These are phyloP conservation scores for Helicostylum pulchrum DNA, from an alignment of 192 early-diverging fungal genomes.

Conservation along the genomic window DNA sequence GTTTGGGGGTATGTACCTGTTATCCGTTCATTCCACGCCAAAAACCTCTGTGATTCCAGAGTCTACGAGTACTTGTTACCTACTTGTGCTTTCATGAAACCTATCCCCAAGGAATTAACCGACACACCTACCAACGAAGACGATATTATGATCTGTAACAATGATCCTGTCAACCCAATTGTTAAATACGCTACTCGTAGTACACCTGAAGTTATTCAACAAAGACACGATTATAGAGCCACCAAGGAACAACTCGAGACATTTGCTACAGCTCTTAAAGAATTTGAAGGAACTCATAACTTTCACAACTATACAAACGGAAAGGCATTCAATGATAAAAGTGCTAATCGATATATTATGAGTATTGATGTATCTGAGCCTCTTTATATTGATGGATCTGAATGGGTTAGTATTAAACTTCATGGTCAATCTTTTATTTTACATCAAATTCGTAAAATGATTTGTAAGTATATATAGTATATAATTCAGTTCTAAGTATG, in stretches of 20 bases:
- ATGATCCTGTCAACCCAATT: background rate
- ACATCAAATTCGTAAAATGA: constrained; percentile 99
- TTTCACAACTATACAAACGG: constrained; percentile 95
- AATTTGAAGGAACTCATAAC: constrained; percentile 86
- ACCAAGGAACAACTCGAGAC: constrained; percentile 54
- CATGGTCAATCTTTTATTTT: constrained; percentile 98
- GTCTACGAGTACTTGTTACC: constrained; percentile 97
- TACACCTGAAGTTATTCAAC: constrained; percentile 59
- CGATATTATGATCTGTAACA: constrained; percentile 22
- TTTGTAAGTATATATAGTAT: constrained; percentile 56
- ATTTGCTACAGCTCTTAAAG: constrained; percentile 63
- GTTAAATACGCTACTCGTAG: constrained; percentile 25
- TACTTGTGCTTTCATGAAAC: constrained; percentile 75
- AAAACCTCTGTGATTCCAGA: constrained; percentile 88
- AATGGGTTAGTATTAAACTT: constrained; percentile 93
- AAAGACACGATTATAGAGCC: constrained; percentile 66
- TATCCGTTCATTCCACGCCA: constrained; percentile 81
- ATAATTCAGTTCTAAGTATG: background rate
- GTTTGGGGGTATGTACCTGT: constrained; percentile 61
- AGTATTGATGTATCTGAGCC: constrained; percentile 70
- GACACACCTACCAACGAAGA: constrained; percentile 28
- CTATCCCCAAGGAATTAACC: constrained; percentile 36
- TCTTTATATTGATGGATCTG: constrained; percentile 60
- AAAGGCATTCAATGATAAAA: constrained; percentile 69
- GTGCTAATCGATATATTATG: constrained; percentile 79